Conservation (phyloP, 148 eudicot genomes). For the Silene uniflora region DNA sequence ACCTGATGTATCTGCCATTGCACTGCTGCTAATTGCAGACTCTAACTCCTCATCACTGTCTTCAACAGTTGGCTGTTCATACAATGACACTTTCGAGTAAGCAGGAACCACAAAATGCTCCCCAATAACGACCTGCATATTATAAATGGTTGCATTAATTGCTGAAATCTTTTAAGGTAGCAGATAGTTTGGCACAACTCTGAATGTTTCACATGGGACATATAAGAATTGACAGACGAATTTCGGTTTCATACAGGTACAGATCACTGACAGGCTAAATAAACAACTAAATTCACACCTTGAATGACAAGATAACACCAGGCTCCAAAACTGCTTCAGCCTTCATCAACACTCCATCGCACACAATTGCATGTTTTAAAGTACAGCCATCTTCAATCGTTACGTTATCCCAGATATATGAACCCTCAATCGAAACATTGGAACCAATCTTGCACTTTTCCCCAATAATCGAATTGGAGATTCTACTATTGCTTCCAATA, state of each 20-base stretch:
- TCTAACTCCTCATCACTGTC: slow-evolving; percentile 99
- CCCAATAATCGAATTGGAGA: slow-evolving; percentile 79
- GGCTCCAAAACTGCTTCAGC: slow-evolving; percentile 76
- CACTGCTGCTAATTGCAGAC: slow-evolving; percentile 76
- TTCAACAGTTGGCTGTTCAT: slow-evolving; percentile 69
- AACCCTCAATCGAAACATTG: slow-evolving; percentile 79
- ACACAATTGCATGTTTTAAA: slow-evolving; percentile 74
- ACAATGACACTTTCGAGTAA: slow-evolving; percentile 85
- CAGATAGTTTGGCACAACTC: neutral
- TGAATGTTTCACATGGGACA: too few species aligned
- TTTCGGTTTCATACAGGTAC: too few species aligned
- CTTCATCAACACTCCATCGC: slow-evolving; percentile 81
- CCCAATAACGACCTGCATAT: slow-evolving; percentile 69
- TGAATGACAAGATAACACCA: slow-evolving; percentile 78
- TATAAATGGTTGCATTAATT: slow-evolving; percentile 11
- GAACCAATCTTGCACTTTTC: slow-evolving; percentile 84
- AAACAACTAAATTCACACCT: slow-evolving; percentile 39
- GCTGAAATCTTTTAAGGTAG: neutral
- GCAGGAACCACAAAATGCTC: slow-evolving; percentile 78
- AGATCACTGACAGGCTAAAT: too few species aligned
- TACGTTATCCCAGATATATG: slow-evolving; percentile 81
- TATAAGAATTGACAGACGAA: too few species aligned
- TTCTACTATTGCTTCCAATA: slow-evolving; percentile 54
- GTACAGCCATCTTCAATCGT: slow-evolving; percentile 84
- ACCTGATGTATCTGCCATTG: slow-evolving; percentile 50